Conservation (phyloP, 768 basidiomycete genomes). For the Pulveroboletus ravenelii region DNA sequence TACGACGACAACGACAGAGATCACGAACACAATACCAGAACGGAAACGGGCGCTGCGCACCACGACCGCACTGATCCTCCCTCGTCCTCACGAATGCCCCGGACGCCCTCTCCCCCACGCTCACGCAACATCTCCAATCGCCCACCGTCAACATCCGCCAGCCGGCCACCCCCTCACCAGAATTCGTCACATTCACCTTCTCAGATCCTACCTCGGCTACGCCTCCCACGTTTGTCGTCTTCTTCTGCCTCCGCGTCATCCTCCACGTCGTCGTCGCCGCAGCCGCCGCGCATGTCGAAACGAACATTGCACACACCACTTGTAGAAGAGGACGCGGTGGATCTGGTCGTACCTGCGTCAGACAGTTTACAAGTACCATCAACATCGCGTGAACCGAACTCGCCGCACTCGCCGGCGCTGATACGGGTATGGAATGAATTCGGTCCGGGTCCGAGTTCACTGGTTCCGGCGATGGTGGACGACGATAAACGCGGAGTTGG, state of each 20-base stretch:
- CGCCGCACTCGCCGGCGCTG: constrained; percentile 17
- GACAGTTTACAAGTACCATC: constrained; percentile 17
- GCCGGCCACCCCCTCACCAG: constrained; percentile 11
- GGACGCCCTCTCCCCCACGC: constrained; percentile 8
- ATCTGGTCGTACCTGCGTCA: constrained; percentile 58
- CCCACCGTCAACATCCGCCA: constrained; percentile 5
- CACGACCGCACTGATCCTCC: not conserved
- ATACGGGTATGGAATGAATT: constrained; percentile 27
- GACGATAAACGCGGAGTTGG: not conserved
- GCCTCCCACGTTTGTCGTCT: constrained; percentile 3
- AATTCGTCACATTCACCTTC: constrained; percentile 1
- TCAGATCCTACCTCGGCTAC: constrained; percentile 4
- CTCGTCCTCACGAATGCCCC: not conserved
- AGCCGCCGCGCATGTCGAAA: constrained; percentile 3
- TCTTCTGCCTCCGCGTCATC: not conserved
- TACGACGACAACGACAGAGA: constrained; percentile 9
- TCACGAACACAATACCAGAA: constrained; percentile 17
- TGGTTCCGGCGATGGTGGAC: not conserved
- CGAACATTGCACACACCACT: constrained; percentile 17
- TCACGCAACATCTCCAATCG: constrained; percentile 4
- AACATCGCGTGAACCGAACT: constrained; percentile 7
- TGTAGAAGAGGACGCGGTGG: constrained; percentile 67
- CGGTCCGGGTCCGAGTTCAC: not conserved
- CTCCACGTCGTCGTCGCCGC: not conserved
- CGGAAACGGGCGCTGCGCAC: not conserved